Percentiles rank a stretch among this genome's conserved stretches.
Evolutionary conservation across 495 filamentous ascomycete species (phyloP).

Genomic region (Copromyces sp.): DNA sequence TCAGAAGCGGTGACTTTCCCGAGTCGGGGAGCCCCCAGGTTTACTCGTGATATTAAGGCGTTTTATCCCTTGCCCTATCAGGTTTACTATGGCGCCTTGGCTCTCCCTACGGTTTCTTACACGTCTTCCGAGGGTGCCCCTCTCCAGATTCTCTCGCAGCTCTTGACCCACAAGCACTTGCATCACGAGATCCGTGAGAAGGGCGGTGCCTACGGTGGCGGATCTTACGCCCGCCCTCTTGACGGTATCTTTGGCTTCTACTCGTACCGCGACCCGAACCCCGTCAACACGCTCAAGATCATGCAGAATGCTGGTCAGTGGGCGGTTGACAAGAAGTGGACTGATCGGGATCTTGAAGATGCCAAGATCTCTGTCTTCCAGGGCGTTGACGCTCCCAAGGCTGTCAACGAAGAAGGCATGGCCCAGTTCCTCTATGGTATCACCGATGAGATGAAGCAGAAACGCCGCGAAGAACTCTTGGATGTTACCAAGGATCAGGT

Average conservation of each 20-base stretch:
- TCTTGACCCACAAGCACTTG: constrained; percentile 93
- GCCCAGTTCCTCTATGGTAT: constrained; percentile 74
- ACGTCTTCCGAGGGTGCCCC: constrained; percentile 61
- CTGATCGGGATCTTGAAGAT: constrained; percentile 80
- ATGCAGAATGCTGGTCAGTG: constrained; percentile 76
- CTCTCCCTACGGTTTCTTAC: constrained; percentile 79
- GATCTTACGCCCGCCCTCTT: constrained; percentile 68
- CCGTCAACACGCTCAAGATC: constrained; percentile 73
- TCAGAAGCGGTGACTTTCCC: constrained; percentile 29
- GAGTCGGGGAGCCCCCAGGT: constrained; percentile 16
- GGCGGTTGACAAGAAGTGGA: constrained; percentile 78
- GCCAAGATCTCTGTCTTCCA: constrained; percentile 95
- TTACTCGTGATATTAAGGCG: constrained; percentile 48
- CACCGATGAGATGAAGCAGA: constrained; percentile 81
- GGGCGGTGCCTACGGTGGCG: constrained; percentile 90
- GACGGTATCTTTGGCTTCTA: constrained; percentile 89
- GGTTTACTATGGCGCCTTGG: constrained; percentile 81
- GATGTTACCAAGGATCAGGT: constrained; percentile 80
- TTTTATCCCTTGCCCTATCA: constrained; percentile 96
- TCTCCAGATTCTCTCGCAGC: constrained; percentile 78
- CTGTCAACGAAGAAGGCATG: constrained; percentile 84
- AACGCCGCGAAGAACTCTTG: constrained; percentile 71
- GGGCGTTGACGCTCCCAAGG: constrained; percentile 80
- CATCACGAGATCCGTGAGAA: constrained; percentile 98
- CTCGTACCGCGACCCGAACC: constrained; percentile 96